phyloP scores from a whole-genome alignment of 169 alveolate species.

The Pseudocohnilembus persalinus region DNA sequence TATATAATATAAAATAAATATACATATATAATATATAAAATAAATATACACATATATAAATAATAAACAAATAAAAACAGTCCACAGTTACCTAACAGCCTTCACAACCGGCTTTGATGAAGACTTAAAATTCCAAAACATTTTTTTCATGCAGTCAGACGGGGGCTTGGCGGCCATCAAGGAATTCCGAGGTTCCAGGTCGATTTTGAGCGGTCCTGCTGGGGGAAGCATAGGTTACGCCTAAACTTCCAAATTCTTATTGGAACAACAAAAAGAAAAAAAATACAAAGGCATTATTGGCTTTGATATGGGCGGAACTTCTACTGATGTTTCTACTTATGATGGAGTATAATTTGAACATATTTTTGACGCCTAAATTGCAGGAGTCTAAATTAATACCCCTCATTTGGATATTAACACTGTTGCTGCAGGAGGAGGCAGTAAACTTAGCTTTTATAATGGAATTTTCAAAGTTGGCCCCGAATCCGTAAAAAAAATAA shows the following conservation, averaged over 20 bases:
- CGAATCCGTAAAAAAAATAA: slow-evolving; percentile 53
- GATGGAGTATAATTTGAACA: slow-evolving; percentile 57
- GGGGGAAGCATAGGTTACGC: slow-evolving; percentile 86
- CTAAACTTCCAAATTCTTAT: slow-evolving; percentile 45
- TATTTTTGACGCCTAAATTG: slow-evolving; percentile 68
- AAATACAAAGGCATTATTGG: slow-evolving; percentile 74
- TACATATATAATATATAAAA: slow-evolving; percentile 1
- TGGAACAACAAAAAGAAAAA: slow-evolving; percentile 19
- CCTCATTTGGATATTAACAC: slow-evolving; percentile 82
- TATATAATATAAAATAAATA: not conserved
- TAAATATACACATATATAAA: not conserved
- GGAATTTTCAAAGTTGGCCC: slow-evolving; percentile 86
- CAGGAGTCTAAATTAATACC: slow-evolving; percentile 72
- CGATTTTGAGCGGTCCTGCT: slow-evolving; percentile 88
- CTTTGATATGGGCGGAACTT: slow-evolving; percentile 93
- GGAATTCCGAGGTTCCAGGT: slow-evolving; percentile 69
- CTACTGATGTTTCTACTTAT: slow-evolving; percentile 78
- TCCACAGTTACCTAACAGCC: slow-evolving; percentile 41
- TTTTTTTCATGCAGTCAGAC: slow-evolving; percentile 83
- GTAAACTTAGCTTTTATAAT: slow-evolving; percentile 63
- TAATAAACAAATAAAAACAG: not conserved
- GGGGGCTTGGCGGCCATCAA: slow-evolving; percentile 79
- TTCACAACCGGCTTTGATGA: slow-evolving; percentile 68
- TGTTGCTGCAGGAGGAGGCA: slow-evolving; percentile 92
- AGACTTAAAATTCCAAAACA: slow-evolving; percentile 35